Conservation (phyloP, 441 rosid genomes). For the Mallotus repandus region DNA sequence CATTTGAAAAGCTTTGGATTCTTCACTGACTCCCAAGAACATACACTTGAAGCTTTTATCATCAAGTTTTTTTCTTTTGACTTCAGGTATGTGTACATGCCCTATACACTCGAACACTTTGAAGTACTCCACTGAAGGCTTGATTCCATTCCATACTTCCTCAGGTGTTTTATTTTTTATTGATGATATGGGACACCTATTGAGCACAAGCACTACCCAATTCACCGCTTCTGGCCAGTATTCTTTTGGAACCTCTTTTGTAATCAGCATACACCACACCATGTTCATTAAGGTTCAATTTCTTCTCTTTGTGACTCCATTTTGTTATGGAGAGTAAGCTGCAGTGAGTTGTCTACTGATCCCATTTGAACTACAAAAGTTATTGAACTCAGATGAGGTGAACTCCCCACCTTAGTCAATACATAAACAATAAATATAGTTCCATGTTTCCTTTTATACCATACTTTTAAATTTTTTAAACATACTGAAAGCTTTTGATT, state of each 20-base stretch:
- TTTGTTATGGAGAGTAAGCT: background rate
- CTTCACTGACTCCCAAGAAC: background rate
- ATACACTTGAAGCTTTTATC: background rate
- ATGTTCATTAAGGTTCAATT: background rate
- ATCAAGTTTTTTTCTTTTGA: background rate
- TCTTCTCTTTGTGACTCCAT: background rate
- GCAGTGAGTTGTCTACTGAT: background rate
- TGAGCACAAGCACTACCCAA: no score
- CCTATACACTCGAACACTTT: no score
- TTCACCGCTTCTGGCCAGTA: conserved; percentile 10
- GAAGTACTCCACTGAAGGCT: no score
- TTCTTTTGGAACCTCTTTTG: background rate
- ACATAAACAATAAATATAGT: background rate
- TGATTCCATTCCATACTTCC: no score
- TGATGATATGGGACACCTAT: no score
- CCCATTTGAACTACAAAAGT: no score
- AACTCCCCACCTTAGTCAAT: background rate
- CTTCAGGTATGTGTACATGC: background rate
- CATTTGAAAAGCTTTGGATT: background rate
- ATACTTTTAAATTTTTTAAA: background rate
- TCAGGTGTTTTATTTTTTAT: no score
- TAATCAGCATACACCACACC: background rate
- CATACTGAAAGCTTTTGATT: background rate
- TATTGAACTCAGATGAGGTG: no score
- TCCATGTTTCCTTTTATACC: background rate